Evolutionary conservation across 257 asterid genomes (phyloP).

Genomic region (Catharanthus roseus): DNA sequence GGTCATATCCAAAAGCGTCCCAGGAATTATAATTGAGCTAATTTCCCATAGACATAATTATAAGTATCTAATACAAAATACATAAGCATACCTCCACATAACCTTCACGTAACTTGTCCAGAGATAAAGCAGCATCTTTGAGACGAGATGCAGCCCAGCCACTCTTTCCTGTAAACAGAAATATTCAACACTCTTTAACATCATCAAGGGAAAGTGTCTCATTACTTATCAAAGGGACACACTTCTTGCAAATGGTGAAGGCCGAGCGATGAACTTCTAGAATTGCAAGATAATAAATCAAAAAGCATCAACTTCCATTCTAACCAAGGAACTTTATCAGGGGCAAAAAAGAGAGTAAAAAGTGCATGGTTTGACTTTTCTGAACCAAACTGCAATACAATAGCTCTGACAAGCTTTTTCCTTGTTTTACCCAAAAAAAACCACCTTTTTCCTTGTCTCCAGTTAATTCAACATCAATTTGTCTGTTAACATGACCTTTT

Average conservation of each 20-base stretch:
- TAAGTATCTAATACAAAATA: too few species aligned
- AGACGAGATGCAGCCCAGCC: conserved; percentile 99
- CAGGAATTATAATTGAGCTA: too few species aligned
- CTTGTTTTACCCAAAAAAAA: too few species aligned
- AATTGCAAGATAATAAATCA: neutral
- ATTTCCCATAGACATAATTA: too few species aligned
- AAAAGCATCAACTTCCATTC: neutral
- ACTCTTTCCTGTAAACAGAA: conserved; percentile 48
- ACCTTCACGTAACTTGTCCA: conserved; percentile 80
- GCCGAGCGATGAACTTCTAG: neutral
- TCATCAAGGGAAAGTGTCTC: neutral
- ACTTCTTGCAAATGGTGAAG: neutral
- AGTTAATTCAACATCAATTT: neutral
- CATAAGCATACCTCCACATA: conserved; percentile 63
- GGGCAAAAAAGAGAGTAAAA: neutral
- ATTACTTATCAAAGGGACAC: neutral
- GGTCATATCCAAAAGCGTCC: too few species aligned
- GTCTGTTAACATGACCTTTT: too few species aligned
- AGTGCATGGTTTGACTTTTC: neutral
- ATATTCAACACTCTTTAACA: neutral
- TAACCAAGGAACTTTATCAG: neutral
- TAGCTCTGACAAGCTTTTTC: neutral
- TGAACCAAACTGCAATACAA: neutral
- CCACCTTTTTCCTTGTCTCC: neutral
- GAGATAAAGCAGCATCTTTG: conserved; percentile 88